Conservation (phyloP, 371 early-diverging fungal genomes). For the Apophysomyces trapeziformis region DNA sequence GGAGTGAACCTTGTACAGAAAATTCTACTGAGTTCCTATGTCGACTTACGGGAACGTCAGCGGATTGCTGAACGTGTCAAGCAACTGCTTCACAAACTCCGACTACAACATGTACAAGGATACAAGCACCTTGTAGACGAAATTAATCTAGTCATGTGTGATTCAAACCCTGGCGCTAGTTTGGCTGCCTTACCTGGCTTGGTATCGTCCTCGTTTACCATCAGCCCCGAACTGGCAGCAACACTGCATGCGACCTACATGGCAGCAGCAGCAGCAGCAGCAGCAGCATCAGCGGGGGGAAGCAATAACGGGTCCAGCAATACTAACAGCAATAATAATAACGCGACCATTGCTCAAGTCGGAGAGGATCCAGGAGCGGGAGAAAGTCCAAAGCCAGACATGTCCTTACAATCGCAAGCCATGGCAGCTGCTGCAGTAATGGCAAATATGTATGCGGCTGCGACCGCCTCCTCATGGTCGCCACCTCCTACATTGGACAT, state of each 20-base stretch:
- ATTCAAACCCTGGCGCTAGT: constrained; percentile 48
- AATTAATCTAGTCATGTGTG: constrained; percentile 56
- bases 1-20: constrained; percentile 89
- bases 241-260: constrained; percentile 43
- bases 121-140: constrained; percentile 86
- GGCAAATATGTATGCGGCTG: constrained; percentile 14
- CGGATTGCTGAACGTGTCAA: constrained; percentile 82
- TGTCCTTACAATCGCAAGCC: constrained; percentile 5
- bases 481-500: constrained; percentile 8
- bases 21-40: constrained; percentile 81
- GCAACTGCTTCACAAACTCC: constrained; percentile 57
- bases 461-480: neutral
- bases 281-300: neutral
- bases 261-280: constrained; percentile 25
- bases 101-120: constrained; percentile 73
- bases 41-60: constrained; percentile 77
- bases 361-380: neutral
- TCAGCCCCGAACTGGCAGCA: constrained; percentile 43
- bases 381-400: neutral
- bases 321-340: constrained; percentile 8
- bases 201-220: constrained; percentile 30
- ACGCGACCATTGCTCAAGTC: constrained; percentile 11
- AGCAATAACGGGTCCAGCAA: neutral
- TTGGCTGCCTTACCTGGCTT: constrained; percentile 32
- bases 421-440: constrained; percentile 16